Percentiles rank a stretch among this genome's conserved stretches.
phyloP scores from a whole-genome alignment of 1,284 basidiomycete species.

The Mrakiaceae sp. region DNA sequence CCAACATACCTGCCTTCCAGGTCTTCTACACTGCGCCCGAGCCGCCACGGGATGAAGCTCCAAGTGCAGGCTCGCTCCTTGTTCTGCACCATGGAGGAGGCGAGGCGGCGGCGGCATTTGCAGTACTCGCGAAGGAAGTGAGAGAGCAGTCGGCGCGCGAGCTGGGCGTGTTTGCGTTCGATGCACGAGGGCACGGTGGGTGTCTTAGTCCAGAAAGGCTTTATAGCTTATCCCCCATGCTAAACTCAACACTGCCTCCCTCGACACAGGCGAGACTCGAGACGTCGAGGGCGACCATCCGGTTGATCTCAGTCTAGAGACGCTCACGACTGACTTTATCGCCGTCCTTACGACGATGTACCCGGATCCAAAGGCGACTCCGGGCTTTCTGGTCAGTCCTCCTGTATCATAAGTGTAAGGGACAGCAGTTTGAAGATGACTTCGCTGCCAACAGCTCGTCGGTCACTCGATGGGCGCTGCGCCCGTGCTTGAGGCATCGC shows the following conservation, averaged over 20 bases:
- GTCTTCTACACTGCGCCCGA: conserved; percentile 57
- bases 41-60: conserved; percentile 32
- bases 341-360: conserved; percentile 57
- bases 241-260: conserved; percentile 26
- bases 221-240: conserved; percentile 45
- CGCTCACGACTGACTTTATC: conserved; percentile 59
- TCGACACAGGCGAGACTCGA: neutral
- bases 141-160: conserved; percentile 51
- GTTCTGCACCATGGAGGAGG: conserved; percentile 93
- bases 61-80: conserved; percentile 51
- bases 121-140: conserved; percentile 72
- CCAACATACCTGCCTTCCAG: conserved; percentile 38
- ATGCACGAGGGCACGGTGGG: conserved; percentile 81
- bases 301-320: conserved; percentile 56
- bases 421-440: no score
- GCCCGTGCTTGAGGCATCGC: conserved; percentile 61
- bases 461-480: conserved; percentile 90
- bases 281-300: conserved; percentile 29
- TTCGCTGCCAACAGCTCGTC: conserved; percentile 46
- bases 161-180: conserved; percentile 70
- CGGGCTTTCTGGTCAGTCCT: conserved; percentile 56
- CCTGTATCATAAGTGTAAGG: no score
- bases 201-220: conserved; percentile 10
- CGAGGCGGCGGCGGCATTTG: conserved; percentile 78
- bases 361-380: conserved; percentile 49